phyloP scores from a whole-genome alignment of 169 alveolate genomes.

The Eimeria necatrix region DNA sequence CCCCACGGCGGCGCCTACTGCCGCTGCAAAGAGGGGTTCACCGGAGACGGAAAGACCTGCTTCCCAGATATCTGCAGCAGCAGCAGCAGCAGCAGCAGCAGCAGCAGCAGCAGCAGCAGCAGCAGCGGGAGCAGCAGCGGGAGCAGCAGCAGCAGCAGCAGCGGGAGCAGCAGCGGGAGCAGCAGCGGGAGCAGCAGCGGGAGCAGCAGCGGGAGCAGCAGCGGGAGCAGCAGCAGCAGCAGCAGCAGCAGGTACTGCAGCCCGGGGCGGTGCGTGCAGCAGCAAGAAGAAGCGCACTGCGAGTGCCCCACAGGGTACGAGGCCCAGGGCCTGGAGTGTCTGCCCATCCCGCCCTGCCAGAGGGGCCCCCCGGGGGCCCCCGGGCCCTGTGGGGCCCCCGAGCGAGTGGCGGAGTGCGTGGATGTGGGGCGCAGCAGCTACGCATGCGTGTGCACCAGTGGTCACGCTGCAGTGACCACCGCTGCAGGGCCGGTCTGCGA shows the following conservation, averaged over 20 bases:
- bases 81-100: too few species aligned
- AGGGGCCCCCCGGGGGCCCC: background rate
- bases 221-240: background rate
- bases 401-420: background rate
- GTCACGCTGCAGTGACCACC: background rate
- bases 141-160: too few species aligned
- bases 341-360: background rate
- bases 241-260: background rate
- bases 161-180: too few species aligned
- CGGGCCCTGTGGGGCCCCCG: background rate
- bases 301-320: background rate
- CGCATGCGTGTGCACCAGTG: background rate
- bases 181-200: background rate
- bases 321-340: background rate
- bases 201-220: background rate
- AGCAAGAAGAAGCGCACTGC: background rate
- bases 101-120: too few species aligned
- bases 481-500: background rate
- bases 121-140: too few species aligned
- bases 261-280: background rate
- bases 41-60: background rate
- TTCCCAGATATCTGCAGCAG: background rate
- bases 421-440: background rate
- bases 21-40: background rate
- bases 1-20: constrained; percentile 12